These are phyloP conservation scores for Mycena latifolia DNA, from an alignment of 768 basidiomycete genomes.

Conservation along the genomic window DNA sequence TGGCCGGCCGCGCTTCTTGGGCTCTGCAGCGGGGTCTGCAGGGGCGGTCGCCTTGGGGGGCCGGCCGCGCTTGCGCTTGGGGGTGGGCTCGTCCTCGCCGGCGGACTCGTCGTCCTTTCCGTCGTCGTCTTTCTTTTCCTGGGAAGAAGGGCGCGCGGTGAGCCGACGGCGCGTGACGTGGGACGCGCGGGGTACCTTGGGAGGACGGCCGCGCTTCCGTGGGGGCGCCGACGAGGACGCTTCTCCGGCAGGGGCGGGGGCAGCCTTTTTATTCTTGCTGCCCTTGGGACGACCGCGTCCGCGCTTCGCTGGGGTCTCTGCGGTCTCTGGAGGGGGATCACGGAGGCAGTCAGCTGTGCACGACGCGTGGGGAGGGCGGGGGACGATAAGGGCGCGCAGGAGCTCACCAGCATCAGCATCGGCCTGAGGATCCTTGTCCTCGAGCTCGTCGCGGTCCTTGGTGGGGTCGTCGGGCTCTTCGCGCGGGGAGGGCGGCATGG, in stretches of 20 bases:
- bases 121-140: conserved; percentile 38
- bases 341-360: conserved; percentile 37
- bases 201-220: conserved; percentile 76
- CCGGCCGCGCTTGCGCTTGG: conserved; percentile 80
- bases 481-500: conserved; percentile 39
- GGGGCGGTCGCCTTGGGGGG: conserved; percentile 77
- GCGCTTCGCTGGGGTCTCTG: conserved; percentile 71
- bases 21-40: conserved; percentile 64
- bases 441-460: conserved; percentile 24
- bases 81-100: conserved; percentile 59
- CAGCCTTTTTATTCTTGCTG: conserved; percentile 77
- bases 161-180: conserved; percentile 37
- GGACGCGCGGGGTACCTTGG: conserved; percentile 61
- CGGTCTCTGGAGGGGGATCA: conserved; percentile 49
- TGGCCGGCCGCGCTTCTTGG: conserved; percentile 80
- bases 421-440: conserved; percentile 42
- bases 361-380: conserved; percentile 10
- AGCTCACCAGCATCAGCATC: conserved; percentile 46
- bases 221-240: conserved; percentile 51
- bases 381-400: conserved; percentile 27
- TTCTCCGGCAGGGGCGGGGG: conserved; percentile 47
- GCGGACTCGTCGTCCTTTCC: conserved; percentile 41
- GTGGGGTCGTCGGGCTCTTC: conserved; percentile 56
- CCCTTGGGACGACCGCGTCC: conserved; percentile 92
- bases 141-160: conserved; percentile 28